phyloP scores from a whole-genome alignment of 345 rosid genomes.

The Clausena lansium region DNA sequence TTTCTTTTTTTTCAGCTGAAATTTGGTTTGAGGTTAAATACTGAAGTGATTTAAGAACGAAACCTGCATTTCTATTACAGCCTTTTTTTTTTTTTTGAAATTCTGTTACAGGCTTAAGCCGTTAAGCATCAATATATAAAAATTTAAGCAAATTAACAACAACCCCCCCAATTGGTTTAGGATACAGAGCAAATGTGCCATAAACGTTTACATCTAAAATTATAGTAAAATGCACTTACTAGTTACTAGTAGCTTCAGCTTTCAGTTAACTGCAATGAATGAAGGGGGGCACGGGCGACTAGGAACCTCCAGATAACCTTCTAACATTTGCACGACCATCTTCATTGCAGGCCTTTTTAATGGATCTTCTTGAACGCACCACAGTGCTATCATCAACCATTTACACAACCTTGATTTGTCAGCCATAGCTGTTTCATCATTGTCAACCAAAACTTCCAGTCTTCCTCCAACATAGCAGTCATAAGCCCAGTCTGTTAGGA shows the following conservation, averaged over 20 bases:
- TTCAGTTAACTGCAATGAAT: not conserved
- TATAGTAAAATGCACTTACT: not conserved
- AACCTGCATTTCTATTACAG: too few relatives aligned
- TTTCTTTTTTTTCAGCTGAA: too few relatives aligned
- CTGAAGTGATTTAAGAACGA: too few relatives aligned
- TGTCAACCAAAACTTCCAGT: not conserved
- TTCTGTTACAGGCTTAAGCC: too few relatives aligned
- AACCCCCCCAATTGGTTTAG: not conserved
- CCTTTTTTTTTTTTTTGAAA: too few relatives aligned
- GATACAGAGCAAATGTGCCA: not conserved
- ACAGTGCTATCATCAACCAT: constrained; percentile 20
- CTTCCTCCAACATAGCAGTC: constrained; percentile 18
- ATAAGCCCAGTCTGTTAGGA: constrained; percentile 23
- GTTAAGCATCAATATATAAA: not conserved
- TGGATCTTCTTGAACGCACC: constrained; percentile 34
- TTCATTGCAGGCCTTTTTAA: constrained; percentile 23
- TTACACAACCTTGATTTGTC: constrained; percentile 15
- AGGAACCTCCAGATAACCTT: constrained; percentile 20
- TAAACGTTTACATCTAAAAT: not conserved
- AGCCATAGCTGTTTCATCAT: constrained; percentile 9
- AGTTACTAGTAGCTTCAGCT: not conserved
- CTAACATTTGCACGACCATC: constrained; percentile 23
- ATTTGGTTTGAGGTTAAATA: too few relatives aligned
- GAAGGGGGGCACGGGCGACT: constrained; percentile 11
- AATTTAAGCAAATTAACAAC: not conserved